A percentile compares a stretch with the other conserved stretches of the same genome.
Evolutionary conservation across 2,329 filamentous ascomycete species (phyloP).

Genomic region (Paraconiothyrium brasiliense): DNA sequence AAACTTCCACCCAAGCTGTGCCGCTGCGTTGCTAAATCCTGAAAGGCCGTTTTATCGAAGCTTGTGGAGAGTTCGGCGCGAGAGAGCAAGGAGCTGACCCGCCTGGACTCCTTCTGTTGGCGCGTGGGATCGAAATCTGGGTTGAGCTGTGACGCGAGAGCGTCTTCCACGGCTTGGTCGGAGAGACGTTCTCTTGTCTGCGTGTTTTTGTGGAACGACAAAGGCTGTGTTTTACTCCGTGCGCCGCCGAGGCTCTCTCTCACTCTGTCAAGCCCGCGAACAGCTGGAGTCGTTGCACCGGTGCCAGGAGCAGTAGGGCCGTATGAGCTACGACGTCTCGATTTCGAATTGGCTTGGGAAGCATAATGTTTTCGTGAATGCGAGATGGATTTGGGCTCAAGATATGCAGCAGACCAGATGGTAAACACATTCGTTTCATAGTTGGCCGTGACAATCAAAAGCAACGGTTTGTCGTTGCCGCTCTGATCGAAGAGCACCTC

Average conservation of each 20-base stretch:
- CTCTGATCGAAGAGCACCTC: constrained; percentile 63
- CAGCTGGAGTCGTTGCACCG: constrained; percentile 77
- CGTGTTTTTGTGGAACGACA: constrained; percentile 50
- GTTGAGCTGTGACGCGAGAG: constrained; percentile 60
- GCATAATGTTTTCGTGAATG: constrained; percentile 52
- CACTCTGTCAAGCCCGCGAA: constrained; percentile 67
- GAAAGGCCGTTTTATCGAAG: constrained; percentile 82
- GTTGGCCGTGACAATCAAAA: constrained; percentile 84
- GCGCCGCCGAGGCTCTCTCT: constrained; percentile 79
- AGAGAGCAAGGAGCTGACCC: constrained; percentile 90
- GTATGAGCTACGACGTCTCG: constrained; percentile 71
- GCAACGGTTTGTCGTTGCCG: constrained; percentile 59
- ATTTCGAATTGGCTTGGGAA: constrained; percentile 52
- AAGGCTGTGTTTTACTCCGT: constrained; percentile 54
- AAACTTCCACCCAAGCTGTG: constrained; percentile 51
- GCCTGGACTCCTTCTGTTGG: constrained; percentile 70
- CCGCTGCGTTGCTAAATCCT: constrained; percentile 69
- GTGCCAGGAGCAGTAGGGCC: constrained; percentile 68
- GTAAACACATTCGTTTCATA: constrained; percentile 79
- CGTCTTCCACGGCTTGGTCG: constrained; percentile 56
- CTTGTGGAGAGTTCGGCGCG: constrained; percentile 86
- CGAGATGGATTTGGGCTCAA: constrained; percentile 69
- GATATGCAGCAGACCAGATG: constrained; percentile 84
- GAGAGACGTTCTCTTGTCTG: constrained; percentile 44
- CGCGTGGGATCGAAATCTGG: constrained; percentile 60